phyloP scores from a whole-genome alignment of 805 yeast genomes.

The Saturnispora besseyi region DNA sequence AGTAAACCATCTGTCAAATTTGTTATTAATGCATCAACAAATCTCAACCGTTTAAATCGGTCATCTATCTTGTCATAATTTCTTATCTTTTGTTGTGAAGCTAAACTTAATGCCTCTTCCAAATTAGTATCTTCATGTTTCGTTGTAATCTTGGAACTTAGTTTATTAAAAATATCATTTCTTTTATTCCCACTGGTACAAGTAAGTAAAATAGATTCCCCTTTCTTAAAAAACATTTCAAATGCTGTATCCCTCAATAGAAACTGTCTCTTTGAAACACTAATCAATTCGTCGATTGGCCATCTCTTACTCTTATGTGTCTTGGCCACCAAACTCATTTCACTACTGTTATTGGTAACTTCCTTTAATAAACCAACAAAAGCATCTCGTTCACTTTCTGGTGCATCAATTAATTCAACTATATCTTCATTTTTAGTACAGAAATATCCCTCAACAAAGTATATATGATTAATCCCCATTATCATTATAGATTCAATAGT shows the following conservation, averaged over 20 bases:
- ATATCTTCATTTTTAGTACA: constrained; percentile 46
- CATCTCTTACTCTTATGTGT: constrained; percentile 48
- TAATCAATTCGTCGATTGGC: constrained; percentile 50
- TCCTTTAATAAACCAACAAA: constrained; percentile 52
- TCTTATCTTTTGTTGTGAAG: constrained; percentile 28
- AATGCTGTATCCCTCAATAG: constrained; percentile 71
- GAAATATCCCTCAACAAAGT: constrained; percentile 62
- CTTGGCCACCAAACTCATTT: constrained; percentile 2
- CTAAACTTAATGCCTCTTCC: constrained; percentile 42
- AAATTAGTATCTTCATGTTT: constrained; percentile 47
- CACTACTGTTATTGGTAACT: constrained; percentile 9
- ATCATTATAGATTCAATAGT: constrained; percentile 69
- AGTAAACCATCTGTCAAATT: constrained; percentile 14
- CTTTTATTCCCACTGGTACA: constrained; percentile 45
- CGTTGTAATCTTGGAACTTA: constrained; percentile 42
- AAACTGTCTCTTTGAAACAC: constrained; percentile 67
- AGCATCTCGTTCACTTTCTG: constrained; percentile 53
- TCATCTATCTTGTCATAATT: constrained; percentile 8
- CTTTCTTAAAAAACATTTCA: constrained; percentile 68
- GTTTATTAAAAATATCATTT: constrained; percentile 43
- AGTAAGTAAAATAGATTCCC: constrained; percentile 61
- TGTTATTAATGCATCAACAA: constrained; percentile 12
- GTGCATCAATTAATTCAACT: constrained; percentile 58
- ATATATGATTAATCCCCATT: constrained; percentile 54
- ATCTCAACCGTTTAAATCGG: background rate